Conservation (phyloP, 2,329 filamentous ascomycete species). For the Colletotrichum endophyticum region DNA sequence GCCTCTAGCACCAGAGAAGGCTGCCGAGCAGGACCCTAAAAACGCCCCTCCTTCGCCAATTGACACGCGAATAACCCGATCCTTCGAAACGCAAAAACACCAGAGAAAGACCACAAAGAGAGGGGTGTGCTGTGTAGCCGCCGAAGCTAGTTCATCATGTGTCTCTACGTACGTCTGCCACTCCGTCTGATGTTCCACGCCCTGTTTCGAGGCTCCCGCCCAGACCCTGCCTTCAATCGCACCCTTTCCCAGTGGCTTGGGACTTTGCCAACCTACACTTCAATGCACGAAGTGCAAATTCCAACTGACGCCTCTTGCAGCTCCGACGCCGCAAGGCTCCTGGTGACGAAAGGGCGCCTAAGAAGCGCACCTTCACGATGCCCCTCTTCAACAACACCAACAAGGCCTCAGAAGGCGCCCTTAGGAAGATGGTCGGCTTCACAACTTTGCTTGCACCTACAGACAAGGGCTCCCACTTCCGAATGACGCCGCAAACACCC, state of each 20-base stretch:
- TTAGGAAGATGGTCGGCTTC: constrained; percentile 37
- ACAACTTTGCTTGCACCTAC: constrained; percentile 35
- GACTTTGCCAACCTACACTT: neutral
- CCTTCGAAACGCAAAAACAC: neutral
- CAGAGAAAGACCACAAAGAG: neutral
- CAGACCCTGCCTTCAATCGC: neutral
- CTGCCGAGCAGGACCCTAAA: neutral
- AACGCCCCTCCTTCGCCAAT: neutral
- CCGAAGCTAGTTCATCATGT: constrained; percentile 4
- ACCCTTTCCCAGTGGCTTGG: neutral
- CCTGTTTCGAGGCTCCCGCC: neutral
- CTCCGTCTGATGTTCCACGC: neutral
- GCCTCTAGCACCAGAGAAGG: neutral
- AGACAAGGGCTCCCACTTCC: constrained; percentile 30
- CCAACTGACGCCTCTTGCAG: neutral
- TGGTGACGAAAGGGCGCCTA: constrained; percentile 17
- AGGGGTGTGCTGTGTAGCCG: neutral
- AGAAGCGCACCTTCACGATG: constrained; percentile 38
- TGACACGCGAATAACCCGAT: neutral
- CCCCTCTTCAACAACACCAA: constrained; percentile 45
- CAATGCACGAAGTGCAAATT: neutral
- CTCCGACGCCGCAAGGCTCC: constrained; percentile 16
- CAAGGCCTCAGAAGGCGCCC: constrained; percentile 27
- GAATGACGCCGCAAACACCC: constrained; percentile 21
- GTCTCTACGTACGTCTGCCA: constrained; percentile 17